Evolutionary conservation across 2,329 filamentous ascomycete species (phyloP).

Genomic region (Coniochaeta pulveracea): DNA sequence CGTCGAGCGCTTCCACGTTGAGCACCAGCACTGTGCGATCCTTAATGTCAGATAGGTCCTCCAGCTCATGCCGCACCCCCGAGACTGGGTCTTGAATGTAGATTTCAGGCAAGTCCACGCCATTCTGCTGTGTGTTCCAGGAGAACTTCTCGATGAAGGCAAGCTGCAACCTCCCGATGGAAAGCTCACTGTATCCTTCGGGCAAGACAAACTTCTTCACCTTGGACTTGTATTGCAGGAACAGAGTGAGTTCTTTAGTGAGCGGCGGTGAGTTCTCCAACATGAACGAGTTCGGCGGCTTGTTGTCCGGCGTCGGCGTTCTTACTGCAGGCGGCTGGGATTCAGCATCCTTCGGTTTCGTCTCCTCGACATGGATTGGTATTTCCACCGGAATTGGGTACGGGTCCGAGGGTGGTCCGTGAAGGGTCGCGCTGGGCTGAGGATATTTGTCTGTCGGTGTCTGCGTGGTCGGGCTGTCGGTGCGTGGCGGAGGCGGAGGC

Average conservation of each 20-base stretch:
- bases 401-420: constrained; percentile 41
- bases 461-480: constrained; percentile 36
- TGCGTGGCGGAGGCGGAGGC: constrained; percentile 13
- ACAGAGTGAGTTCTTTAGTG: constrained; percentile 83
- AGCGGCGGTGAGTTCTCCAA: constrained; percentile 59
- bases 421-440: constrained; percentile 44
- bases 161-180: constrained; percentile 78
- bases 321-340: constrained; percentile 4
- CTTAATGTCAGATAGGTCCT: constrained; percentile 87
- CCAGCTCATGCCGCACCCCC: constrained; percentile 90
- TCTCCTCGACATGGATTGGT: constrained; percentile 13
- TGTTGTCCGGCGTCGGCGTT: constrained; percentile 25
- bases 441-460: constrained; percentile 56
- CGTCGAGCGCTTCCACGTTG: constrained; percentile 86
- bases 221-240: constrained; percentile 91
- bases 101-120: constrained; percentile 86
- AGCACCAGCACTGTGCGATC: constrained; percentile 90
- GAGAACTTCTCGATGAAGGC: constrained; percentile 99
- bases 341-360: constrained; percentile 4
- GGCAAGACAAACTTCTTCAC: constrained; percentile 91
- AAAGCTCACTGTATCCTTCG: constrained; percentile 74
- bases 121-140: constrained; percentile 95
- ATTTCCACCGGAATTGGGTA: constrained; percentile 23
- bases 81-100: constrained; percentile 96
- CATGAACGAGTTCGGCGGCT: constrained; percentile 39